Evolutionary conservation across 176 grass and related monocot genomes (phyloP).

Genomic region (Rhynchospora pubera): DNA sequence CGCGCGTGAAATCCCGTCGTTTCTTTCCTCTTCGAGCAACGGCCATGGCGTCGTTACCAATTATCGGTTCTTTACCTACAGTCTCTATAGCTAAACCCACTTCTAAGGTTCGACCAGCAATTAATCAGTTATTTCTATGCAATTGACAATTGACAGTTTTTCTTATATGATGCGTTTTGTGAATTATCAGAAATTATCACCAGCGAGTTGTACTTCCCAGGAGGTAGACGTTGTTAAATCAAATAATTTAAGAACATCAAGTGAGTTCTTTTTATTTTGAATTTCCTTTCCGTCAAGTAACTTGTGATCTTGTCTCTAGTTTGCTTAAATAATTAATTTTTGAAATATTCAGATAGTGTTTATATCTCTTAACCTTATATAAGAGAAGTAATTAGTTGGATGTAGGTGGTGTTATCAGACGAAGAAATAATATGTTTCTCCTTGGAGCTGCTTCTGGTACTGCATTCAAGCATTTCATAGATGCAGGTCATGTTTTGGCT

Average conservation of each 20-base stretch:
- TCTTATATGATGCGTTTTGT: not conserved
- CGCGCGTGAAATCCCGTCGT: not conserved
- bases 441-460: slow-evolving; percentile 38
- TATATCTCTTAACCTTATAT: not conserved
- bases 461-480: slow-evolving; percentile 34
- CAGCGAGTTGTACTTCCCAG: not conserved
- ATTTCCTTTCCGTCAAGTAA: not conserved
- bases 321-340: not conserved
- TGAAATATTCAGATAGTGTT: not conserved
- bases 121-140: not conserved
- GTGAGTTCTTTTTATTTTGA: slow-evolving; percentile 12
- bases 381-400: slow-evolving; percentile 15
- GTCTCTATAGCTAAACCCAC: not conserved
- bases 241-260: not conserved
- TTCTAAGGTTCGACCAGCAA: not conserved
- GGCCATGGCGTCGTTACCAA: slow-evolving; percentile 10
- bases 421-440: slow-evolving; percentile 55
- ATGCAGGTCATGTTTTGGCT: slow-evolving; percentile 41
- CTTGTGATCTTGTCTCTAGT: not conserved
- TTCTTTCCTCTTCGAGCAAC: not conserved
- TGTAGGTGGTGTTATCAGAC: slow-evolving; percentile 32
- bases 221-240: not conserved
- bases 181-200: not conserved
- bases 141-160: not conserved
- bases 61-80: not conserved